These are phyloP conservation scores for Dunaliella primolecta DNA, from an alignment of 139 green algal species.

Conservation along the genomic window DNA sequence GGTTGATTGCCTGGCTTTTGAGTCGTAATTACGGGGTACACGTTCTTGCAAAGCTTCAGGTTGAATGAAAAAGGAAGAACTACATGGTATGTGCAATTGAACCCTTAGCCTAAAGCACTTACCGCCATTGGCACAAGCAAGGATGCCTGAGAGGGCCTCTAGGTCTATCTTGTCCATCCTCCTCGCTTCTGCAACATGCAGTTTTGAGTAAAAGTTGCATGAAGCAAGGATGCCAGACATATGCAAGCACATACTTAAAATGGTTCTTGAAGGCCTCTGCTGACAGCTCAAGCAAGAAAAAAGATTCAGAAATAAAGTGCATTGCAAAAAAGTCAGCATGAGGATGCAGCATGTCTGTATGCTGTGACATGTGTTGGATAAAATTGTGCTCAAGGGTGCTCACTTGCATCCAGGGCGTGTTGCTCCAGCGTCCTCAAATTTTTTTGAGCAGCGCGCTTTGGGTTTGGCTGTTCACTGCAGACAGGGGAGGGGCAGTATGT, in stretches of 20 bases:
- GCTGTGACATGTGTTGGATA: too few species aligned
- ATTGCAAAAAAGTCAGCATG: not conserved
- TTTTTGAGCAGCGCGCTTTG: not conserved
- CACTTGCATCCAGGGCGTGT: not conserved
- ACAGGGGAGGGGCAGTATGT: too few species aligned
- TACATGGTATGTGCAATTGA: not conserved
- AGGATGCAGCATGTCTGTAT: not conserved
- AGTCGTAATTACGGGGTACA: not conserved
- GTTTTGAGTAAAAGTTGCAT: not conserved
- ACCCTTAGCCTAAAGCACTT: not conserved
- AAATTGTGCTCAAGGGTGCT: too few species aligned
- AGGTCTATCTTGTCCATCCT: not conserved
- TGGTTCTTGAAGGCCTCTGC: too few species aligned
- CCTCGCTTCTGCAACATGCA: not conserved
- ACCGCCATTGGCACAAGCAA: not conserved
- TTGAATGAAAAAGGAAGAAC: not conserved
- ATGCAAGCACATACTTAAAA: too few species aligned
- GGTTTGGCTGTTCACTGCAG: not conserved
- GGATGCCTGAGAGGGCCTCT: not conserved
- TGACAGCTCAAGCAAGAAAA: too few species aligned
- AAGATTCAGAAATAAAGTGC: not conserved
- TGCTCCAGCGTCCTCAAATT: not conserved
- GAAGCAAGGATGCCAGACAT: not conserved
- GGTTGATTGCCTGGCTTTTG: too few species aligned
- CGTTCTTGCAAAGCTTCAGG: not conserved